A percentile compares a stretch with the other conserved stretches of the same genome.
These are phyloP conservation scores for Aschersonia sp. DNA, from an alignment of 2,329 filamentous ascomycete species.

Conservation along the genomic window DNA sequence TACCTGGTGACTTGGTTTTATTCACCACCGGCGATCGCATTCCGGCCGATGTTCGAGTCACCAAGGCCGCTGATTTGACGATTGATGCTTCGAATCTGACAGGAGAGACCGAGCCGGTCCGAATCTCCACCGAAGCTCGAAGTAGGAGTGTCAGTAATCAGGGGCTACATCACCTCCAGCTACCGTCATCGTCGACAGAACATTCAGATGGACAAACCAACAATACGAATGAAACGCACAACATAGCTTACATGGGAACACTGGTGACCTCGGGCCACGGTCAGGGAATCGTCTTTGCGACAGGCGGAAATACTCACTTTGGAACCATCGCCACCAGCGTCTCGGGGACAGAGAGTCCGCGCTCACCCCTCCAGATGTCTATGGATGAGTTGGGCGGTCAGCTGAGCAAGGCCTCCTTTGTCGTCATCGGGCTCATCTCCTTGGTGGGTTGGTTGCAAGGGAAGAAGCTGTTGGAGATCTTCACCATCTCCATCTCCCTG, in stretches of 20 bases:
- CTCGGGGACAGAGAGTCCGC: conserved; percentile 85
- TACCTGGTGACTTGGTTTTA: conserved; percentile 82
- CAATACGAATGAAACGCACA: conserved; percentile 56
- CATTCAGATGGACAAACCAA: conserved; percentile 37
- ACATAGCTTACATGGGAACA: conserved; percentile 97
- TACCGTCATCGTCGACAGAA: conserved; percentile 25
- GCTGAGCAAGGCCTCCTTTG: conserved; percentile 91
- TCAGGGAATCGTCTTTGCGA: conserved; percentile 93
- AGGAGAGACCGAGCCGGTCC: conserved; percentile 87
- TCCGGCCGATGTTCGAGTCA: conserved; percentile 90
- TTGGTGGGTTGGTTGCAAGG: conserved; percentile 82
- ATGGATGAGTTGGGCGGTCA: conserved; percentile 98
- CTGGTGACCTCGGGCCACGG: conserved; percentile 89
- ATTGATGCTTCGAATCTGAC: conserved; percentile 97
- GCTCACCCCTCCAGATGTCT: conserved; percentile 83
- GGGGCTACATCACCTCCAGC: conserved; percentile 14
- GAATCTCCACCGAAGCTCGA: conserved; percentile 53
- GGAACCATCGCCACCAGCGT: conserved; percentile 91
- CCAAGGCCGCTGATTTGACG: conserved; percentile 72
- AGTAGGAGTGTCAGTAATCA: conserved; percentile 13
- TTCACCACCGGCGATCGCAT: conserved; percentile 96
- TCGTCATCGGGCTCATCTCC: conserved; percentile 85
- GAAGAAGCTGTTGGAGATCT: conserved; percentile 81
- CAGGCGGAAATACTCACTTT: conserved; percentile 85
- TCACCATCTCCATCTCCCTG: conserved; percentile 92